These are phyloP conservation scores for Tetrahymena thermophila DNA, from an alignment of 73 alveolate species.

Conservation along the genomic window DNA sequence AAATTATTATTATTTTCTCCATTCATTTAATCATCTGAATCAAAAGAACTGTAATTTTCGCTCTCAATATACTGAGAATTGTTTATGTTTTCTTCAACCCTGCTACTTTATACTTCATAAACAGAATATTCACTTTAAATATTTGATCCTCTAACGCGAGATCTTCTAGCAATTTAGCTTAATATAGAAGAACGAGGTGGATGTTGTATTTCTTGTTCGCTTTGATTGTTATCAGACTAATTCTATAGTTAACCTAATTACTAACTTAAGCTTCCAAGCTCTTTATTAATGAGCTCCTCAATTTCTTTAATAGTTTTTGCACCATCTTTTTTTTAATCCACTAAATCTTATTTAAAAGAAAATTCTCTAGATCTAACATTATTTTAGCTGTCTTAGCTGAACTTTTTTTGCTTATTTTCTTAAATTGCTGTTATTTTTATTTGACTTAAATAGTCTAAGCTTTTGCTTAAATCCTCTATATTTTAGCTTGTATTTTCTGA, in stretches of 20 bases:
- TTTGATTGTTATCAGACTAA: neutral
- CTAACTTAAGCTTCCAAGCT: neutral
- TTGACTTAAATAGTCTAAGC: neutral
- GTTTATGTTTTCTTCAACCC: neutral
- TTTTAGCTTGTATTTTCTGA: neutral
- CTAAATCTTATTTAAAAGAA: neutral
- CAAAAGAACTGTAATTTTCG: neutral
- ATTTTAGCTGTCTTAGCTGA: neutral
- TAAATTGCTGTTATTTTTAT: neutral
- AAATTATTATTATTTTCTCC: neutral
- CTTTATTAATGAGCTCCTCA: neutral
- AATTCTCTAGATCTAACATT: neutral
- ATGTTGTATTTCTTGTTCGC: neutral
- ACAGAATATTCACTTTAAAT: neutral
- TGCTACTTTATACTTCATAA: neutral
- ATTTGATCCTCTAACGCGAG: neutral
- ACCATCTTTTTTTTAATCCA: neutral
- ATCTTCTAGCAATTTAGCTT: neutral
- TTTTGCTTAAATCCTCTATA: neutral
- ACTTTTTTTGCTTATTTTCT: neutral
- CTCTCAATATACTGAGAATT: neutral
- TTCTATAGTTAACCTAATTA: neutral
- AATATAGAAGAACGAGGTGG: neutral
- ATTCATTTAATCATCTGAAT: neutral
- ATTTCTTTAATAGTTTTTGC: neutral